phyloP scores from a whole-genome alignment of 495 filamentous ascomycete genomes.

The Neurospora sp. region DNA sequence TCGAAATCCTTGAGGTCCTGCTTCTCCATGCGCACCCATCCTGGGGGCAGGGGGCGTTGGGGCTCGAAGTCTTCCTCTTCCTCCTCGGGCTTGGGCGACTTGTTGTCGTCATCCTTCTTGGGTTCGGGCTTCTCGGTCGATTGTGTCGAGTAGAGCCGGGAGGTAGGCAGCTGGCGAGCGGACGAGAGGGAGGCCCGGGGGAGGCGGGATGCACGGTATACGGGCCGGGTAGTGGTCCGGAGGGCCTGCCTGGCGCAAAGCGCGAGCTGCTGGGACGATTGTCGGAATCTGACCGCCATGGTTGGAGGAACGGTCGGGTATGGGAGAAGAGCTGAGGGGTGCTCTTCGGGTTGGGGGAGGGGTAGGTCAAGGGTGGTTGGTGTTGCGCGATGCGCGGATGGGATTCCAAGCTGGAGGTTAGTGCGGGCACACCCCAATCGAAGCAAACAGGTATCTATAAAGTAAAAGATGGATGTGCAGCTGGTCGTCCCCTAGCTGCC shows the following conservation, averaged over 20 bases:
- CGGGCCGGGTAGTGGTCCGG: slow-evolving; percentile 11
- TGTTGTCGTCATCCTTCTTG: background rate
- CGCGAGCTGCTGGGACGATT: slow-evolving; percentile 20
- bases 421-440: background rate
- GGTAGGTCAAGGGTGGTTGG: background rate
- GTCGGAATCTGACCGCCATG: slow-evolving; percentile 18
- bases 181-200: slow-evolving; percentile 7
- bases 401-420: background rate
- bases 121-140: background rate
- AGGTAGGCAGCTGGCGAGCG: slow-evolving; percentile 5
- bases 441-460: background rate
- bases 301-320: background rate
- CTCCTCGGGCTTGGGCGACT: background rate
- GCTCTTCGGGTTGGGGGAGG: slow-evolving; percentile 3
- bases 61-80: background rate
- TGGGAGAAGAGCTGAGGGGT: background rate
- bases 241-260: slow-evolving; percentile 15
- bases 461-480: background rate
- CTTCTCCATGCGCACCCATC: slow-evolving; percentile 26
- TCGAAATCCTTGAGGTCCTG: slow-evolving; percentile 17
- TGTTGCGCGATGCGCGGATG: background rate
- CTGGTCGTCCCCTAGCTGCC: slow-evolving; percentile 2
- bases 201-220: slow-evolving; percentile 5
- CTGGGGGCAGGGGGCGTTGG: slow-evolving; percentile 15
- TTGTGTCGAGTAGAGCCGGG: slow-evolving; percentile 14